Base-by-base conservation (phyloP, 129 eudicot genomes). In the Scalesia atractyloides region DNA sequence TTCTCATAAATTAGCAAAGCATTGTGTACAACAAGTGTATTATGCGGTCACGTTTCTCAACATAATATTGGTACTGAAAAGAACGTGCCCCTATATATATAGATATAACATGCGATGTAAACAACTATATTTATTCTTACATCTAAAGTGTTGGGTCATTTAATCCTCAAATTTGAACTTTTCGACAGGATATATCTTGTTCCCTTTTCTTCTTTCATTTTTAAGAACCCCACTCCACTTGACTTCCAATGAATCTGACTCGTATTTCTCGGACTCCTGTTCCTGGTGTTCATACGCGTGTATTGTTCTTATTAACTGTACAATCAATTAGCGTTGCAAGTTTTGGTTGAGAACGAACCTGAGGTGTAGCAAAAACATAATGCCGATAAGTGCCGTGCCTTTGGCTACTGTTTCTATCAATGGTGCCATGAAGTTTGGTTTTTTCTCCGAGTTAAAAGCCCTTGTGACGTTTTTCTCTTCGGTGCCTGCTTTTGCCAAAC, bases 371-470 rank as follows among this genome's bases (percentile, higher is more conserved):
- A 88, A 75, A 79, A 83, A 80, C 76, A 86, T 44, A 52, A 85
- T 58, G 52, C 96, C 96, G 15, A 84, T 75, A 62, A 88, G 75
- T 73, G 96, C 91, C 8, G 91, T 81, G 84, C 96, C 91, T 86
- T 79, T 83, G 53, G 80, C 91, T 41, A 85, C 86, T 66, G 85
- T 73, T 53, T 81, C 85, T 46, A 88, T 72, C 65, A 88, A 52
- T 66, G 84, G 82, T 52, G 69, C 73, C 43, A 65, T 75, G 30
- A 62, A 47, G 19, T 52, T 68, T 9, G 66, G 79, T 73, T 79
- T 81, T 48, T 24, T 65, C 43, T 53, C 79, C 7, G 57, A 59
- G 13, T 16, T 59, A n/a, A 36, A 79, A 9, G 22, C 44, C 30
- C 39, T 58, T 5, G 49, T 78, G 34, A 7, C 2, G 46, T 41